These are phyloP conservation scores for Chaetoceros muelleri DNA, from an alignment of 108 stramenopile genomes.

Conservation along the genomic window DNA sequence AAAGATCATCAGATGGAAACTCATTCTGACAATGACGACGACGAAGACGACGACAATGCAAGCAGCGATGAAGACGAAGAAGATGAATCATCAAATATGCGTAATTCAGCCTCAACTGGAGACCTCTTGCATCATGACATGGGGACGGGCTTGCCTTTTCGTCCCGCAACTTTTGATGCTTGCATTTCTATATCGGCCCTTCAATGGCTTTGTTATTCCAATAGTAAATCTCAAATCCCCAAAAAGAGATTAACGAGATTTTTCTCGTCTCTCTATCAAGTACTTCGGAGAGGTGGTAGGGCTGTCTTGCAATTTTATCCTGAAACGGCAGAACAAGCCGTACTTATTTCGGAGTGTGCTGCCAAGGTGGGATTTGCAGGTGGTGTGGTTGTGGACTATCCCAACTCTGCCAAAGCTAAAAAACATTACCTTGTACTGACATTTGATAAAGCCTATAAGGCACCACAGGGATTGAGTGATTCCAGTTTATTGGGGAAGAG, in stretches of 20 bases:
- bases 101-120: constrained; percentile 35
- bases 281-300: constrained; percentile 83
- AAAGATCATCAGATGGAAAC: constrained; percentile 5
- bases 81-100: constrained; percentile 16
- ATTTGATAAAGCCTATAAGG: constrained; percentile 74
- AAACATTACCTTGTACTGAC: constrained; percentile 97
- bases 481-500: constrained; percentile 8
- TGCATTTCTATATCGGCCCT: constrained; percentile 96
- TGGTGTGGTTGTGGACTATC: constrained; percentile 98
- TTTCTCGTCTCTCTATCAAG: constrained; percentile 91
- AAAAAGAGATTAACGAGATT: constrained; percentile 85
- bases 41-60: constrained; percentile 19
- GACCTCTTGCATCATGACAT: constrained; percentile 92
- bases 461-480: constrained; percentile 45
- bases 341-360: constrained; percentile 90
- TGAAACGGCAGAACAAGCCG: constrained; percentile 91
- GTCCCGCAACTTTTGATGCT: constrained; percentile 98
- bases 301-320: constrained; percentile 99
- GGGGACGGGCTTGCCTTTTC: constrained; percentile 98
- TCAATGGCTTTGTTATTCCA: constrained; percentile 99
- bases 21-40: constrained; percentile 18
- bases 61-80: constrained; percentile 17
- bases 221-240: constrained; percentile 78
- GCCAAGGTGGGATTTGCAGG: constrained; percentile 91
- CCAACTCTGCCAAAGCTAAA: constrained; percentile 98